phyloP scores from a whole-genome alignment of 495 filamentous ascomycete species.

The Neurospora intermedia region DNA sequence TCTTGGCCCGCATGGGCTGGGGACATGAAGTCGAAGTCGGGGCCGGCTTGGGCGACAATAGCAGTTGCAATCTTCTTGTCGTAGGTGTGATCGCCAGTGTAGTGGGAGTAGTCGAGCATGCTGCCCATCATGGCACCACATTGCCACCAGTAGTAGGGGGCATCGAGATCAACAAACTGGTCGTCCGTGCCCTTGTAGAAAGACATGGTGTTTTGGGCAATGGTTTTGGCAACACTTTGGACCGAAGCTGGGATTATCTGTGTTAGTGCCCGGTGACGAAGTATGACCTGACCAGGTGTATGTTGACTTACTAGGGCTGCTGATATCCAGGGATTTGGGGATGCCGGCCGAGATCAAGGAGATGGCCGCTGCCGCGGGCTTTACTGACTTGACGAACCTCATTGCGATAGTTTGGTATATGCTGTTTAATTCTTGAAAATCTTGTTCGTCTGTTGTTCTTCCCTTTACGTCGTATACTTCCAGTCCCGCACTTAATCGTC shows the following conservation, averaged over 20 bases:
- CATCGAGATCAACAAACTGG: slow-evolving; percentile 53
- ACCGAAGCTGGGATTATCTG: slow-evolving; percentile 32
- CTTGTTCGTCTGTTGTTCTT: neutral
- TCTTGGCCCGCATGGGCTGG: slow-evolving; percentile 30
- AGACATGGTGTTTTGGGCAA: slow-evolving; percentile 43
- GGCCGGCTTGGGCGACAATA: slow-evolving; percentile 52
- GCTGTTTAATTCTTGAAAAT: neutral
- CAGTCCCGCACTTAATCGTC: slow-evolving; percentile 8
- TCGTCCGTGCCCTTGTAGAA: slow-evolving; percentile 55
- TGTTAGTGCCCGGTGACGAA: slow-evolving; percentile 6
- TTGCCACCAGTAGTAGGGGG: slow-evolving; percentile 78
- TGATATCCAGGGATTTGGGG: slow-evolving; percentile 35
- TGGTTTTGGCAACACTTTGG: slow-evolving; percentile 33
- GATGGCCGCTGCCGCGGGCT: slow-evolving; percentile 16
- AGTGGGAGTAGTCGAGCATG: slow-evolving; percentile 76
- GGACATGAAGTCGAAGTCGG: slow-evolving; percentile 49
- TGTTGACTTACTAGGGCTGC: slow-evolving; percentile 25
- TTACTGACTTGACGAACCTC: slow-evolving; percentile 25
- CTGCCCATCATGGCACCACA: slow-evolving; percentile 61
- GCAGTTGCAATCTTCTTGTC: slow-evolving; percentile 58
- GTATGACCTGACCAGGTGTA: neutral
- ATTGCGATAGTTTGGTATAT: slow-evolving; percentile 1
- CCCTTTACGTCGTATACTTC: neutral
- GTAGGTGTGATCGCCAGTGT: slow-evolving; percentile 65
- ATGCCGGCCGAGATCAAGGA: slow-evolving; percentile 19